These are phyloP conservation scores for Boletellus ananiceps DNA, from an alignment of 768 basidiomycete species.

Conservation along the genomic window DNA sequence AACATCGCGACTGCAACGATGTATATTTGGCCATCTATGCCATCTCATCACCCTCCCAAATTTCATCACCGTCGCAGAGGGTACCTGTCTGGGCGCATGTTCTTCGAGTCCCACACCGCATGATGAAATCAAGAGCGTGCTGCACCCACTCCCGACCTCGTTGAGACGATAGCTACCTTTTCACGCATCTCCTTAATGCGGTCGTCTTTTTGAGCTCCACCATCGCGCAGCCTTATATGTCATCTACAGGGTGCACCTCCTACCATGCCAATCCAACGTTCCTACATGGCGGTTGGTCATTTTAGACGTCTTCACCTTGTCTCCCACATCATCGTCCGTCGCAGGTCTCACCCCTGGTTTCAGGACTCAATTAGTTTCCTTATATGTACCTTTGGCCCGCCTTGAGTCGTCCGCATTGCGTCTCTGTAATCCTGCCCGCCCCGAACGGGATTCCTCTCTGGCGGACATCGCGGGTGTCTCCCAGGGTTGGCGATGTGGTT, in stretches of 20 bases:
- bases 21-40: not conserved
- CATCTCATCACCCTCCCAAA: not conserved
- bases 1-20: conserved; percentile 1
- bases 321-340: conserved; percentile 1
- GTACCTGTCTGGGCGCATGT: not conserved
- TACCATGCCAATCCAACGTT: conserved; percentile 25
- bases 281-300: conserved; percentile 16
- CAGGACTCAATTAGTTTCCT: conserved; percentile 1
- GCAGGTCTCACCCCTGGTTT: conserved; percentile 4
- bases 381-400: conserved; percentile 1
- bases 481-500: conserved; percentile 1
- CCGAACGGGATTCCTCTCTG: conserved; percentile 8
- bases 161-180: too few relatives aligned
- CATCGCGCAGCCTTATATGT: not conserved
- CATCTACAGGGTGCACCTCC: not conserved
- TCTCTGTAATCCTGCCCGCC: not conserved
- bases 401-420: conserved; percentile 23
- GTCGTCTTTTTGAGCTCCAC: not conserved
- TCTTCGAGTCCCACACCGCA: not conserved
- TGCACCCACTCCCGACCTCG: too few relatives aligned
- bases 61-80: conserved; percentile 4
- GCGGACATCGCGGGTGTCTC: not conserved
- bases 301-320: conserved; percentile 5
- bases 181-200: not conserved
- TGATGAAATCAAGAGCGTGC: not conserved